Conservation (phyloP, 169 alveolate genomes). For the Plasmodium relictum region DNA sequence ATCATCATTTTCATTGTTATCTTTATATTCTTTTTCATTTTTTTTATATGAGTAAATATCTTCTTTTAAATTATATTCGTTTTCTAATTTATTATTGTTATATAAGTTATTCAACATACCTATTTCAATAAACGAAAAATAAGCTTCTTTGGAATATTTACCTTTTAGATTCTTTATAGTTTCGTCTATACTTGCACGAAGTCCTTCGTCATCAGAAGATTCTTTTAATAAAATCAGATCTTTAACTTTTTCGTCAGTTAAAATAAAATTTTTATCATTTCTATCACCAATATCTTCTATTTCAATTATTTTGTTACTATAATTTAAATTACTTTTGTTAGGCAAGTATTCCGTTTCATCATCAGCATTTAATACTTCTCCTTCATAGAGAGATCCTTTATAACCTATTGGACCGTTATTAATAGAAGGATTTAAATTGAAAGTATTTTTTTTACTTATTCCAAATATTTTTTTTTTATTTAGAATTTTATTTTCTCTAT, state of each 20-base stretch:
- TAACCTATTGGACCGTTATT: constrained; percentile 64
- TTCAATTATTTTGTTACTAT: constrained; percentile 22
- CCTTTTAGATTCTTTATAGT: constrained; percentile 18
- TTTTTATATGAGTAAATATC: too few relatives aligned
- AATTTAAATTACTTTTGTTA: constrained; percentile 59
- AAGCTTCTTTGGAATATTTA: background rate
- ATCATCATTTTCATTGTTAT: background rate
- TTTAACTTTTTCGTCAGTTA: constrained; percentile 80
- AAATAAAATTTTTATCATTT: constrained; percentile 37
- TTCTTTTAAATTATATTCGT: too few relatives aligned
- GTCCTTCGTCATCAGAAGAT: constrained; percentile 64
- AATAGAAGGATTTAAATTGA: constrained; percentile 9
- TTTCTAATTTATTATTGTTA: background rate
- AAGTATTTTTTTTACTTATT: background rate
- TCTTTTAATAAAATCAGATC: constrained; percentile 78
- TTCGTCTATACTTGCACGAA: constrained; percentile 69
- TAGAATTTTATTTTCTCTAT: background rate
- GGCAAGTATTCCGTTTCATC: constrained; percentile 4
- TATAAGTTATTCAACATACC: background rate
- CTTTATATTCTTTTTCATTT: background rate
- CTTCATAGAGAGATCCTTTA: constrained; percentile 13
- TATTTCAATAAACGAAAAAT: constrained; percentile 12
- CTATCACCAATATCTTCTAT: constrained; percentile 28
- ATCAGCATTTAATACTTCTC: constrained; percentile 1
- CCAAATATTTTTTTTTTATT: constrained; percentile 28